Evolutionary conservation across 2,329 filamentous ascomycete genomes (phyloP), one percentile per base, ranked within the genome.

Genomic region (Colletotrichum sp.): DNA sequence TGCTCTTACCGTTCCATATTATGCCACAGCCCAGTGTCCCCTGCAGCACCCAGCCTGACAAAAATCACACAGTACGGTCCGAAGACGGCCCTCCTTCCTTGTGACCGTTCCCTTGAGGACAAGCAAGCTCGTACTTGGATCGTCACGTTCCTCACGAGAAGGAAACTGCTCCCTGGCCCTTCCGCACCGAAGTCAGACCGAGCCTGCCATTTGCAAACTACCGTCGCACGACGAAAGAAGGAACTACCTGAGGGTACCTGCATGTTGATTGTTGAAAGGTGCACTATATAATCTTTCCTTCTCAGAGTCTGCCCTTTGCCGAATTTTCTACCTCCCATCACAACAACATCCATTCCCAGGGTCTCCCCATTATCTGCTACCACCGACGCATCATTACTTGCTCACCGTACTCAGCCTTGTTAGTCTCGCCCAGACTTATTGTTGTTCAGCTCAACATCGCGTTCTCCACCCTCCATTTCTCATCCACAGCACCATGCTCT

Each of bases 21-120:
- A 22, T 22, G n/a, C n/a, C 43, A 22, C n/a, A 52, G 22, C 22
- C 18, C 8, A 43, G 39, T 43, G 39, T n/a, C 43, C n/a, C 43
- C n/a, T 22, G 2, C 10, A 22, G n/a, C n/a, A 52, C 43, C 0
- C n/a, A 52, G n/a, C n/a, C 43, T 52, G n/a, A 0, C 43, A 0
- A 8, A 3, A 52, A 22, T 22, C 43, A 13, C 13, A 13, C 43
- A 52, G n/a, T 13, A 8, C n/a, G 43, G 43, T n/a, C 43, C 43
- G 43, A 52, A 22, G 6, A 52, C 43, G 43, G 43, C 43, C 43
- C 0, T 13, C 2, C 5, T 52, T 52, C 0, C 43, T 52, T 3
- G n/a, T 52, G n/a, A 10, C 12, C n/a, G 43, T 52, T 52, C 43
- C n/a, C n/a, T 8, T 8, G 43, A 52, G 43, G n/a, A 2, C 43